Conservation (phyloP, 2,329 filamentous ascomycete species). For the Monilinia fructigena region DNA sequence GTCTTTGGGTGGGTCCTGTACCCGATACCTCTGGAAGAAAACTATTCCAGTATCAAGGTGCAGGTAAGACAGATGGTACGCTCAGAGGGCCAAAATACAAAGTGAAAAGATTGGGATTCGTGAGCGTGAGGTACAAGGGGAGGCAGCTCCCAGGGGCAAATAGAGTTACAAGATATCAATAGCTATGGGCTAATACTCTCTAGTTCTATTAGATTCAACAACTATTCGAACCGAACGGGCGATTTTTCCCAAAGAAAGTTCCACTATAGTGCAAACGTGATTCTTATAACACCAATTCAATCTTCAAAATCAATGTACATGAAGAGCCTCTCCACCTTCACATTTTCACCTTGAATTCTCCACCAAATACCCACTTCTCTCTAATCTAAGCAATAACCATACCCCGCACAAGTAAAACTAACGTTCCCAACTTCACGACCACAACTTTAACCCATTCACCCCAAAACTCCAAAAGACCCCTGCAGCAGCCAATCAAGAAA, state of each 20-base stretch:
- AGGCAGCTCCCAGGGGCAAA: no score
- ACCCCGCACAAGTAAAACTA: not conserved
- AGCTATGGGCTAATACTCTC: not conserved
- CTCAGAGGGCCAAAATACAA: no score
- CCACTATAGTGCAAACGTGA: no score
- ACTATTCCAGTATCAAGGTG: no score
- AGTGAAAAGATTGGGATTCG: no score
- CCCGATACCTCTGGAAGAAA: no score
- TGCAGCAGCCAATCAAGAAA: not conserved
- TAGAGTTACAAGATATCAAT: not conserved
- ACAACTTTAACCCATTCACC: not conserved
- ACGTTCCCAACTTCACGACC: not conserved
- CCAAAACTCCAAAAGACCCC: not conserved
- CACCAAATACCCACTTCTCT: no score
- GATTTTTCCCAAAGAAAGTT: not conserved
- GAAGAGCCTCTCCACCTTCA: not conserved
- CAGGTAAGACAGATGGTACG: no score
- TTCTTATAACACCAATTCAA: no score
- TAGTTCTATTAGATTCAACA: not conserved
- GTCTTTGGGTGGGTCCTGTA: no score
- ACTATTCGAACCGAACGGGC: not conserved
- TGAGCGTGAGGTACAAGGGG: no score
- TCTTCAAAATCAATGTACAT: no score
- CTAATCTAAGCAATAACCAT: not conserved
- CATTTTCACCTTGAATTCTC: rapidly evolving